Evolutionary conservation across 805 yeast genomes (phyloP).

Genomic region (Kodamaea fukazawae): DNA sequence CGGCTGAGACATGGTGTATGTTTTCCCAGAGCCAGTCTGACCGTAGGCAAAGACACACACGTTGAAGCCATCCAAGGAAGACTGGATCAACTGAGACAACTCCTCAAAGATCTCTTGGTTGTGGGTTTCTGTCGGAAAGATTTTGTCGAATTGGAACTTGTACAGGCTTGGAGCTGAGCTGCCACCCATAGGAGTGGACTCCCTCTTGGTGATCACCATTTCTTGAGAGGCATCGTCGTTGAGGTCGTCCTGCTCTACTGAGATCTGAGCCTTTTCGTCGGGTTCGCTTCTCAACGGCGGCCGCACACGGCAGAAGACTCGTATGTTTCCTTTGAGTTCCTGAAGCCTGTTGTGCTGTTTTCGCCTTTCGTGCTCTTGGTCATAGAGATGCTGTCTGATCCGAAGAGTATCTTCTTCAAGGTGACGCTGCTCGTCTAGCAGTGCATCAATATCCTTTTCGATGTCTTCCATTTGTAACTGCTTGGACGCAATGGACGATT

Average conservation of each 20-base stretch:
- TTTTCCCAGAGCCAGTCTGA: conserved; percentile 91
- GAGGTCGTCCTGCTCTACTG: conserved; percentile 20
- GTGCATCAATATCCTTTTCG: conserved; percentile 7
- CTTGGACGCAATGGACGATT: conserved; percentile 10
- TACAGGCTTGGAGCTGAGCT: conserved; percentile 18
- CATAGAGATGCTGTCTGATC: conserved; percentile 34
- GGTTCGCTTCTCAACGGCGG: conserved; percentile 42
- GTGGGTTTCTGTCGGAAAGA: conserved; percentile 54
- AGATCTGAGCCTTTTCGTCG: conserved; percentile 16
- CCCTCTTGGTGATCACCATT: conserved; percentile 25
- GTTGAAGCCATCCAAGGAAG: conserved; percentile 77
- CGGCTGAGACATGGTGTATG: conserved; percentile 77
- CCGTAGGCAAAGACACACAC: conserved; percentile 97
- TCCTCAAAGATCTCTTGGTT: conserved; percentile 77
- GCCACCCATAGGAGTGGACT: conserved; percentile 7
- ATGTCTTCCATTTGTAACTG: conserved; percentile 11
- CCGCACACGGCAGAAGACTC: conserved; percentile 85
- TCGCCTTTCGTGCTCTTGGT: conserved; percentile 59
- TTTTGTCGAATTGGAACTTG: conserved; percentile 71
- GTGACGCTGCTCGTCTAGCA: conserved; percentile 6
- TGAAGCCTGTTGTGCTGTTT: conserved; percentile 70
- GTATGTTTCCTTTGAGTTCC: conserved; percentile 85
- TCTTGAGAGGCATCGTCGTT: conserved; percentile 38
- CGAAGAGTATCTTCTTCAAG: conserved; percentile 5
- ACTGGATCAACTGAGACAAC: conserved; percentile 78